Conservation (phyloP, 306 rosid genomes). For the Begonia loranthoides region DNA sequence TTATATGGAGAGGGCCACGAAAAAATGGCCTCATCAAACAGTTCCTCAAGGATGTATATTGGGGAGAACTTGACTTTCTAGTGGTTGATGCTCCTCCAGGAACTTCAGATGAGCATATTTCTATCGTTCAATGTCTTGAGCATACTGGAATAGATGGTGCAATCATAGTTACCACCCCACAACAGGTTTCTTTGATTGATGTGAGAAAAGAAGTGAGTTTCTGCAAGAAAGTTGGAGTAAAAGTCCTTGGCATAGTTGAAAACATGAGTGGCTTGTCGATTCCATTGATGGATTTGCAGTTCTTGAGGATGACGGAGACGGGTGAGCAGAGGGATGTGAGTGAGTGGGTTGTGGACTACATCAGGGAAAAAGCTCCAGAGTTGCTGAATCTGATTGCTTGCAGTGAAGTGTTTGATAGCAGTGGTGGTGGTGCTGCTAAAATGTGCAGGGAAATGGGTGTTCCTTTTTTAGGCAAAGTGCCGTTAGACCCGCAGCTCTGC, state of each 20-base stretch:
- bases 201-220: conserved; percentile 84
- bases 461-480: conserved; percentile 80
- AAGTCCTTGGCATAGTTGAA: conserved; percentile 79
- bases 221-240: conserved; percentile 74
- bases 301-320: conserved; percentile 28
- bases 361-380: conserved; percentile 64
- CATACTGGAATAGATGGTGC: conserved; percentile 74
- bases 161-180: conserved; percentile 89
- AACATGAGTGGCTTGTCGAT: conserved; percentile 84
- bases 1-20: conserved; percentile 88
- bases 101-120: conserved; percentile 86
- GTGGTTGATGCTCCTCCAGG: conserved; percentile 97
- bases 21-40: conserved; percentile 81
- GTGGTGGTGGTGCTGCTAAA: conserved; percentile 70
- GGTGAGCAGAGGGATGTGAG: conserved; percentile 74
- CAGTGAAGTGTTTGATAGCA: conserved; percentile 76
- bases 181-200: conserved; percentile 75
- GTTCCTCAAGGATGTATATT: conserved; percentile 72
- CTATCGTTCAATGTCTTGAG: conserved; percentile 69
- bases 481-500: conserved; percentile 81
- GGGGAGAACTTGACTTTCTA: conserved; percentile 91
- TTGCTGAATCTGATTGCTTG: conserved; percentile 39
- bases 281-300: conserved; percentile 51
- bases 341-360: conserved; percentile 38
- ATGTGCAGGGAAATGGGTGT: conserved; percentile 78